These are phyloP conservation scores for Colletotrichum sp. DNA, from an alignment of 2,329 filamentous ascomycete species.

Conservation along the genomic window DNA sequence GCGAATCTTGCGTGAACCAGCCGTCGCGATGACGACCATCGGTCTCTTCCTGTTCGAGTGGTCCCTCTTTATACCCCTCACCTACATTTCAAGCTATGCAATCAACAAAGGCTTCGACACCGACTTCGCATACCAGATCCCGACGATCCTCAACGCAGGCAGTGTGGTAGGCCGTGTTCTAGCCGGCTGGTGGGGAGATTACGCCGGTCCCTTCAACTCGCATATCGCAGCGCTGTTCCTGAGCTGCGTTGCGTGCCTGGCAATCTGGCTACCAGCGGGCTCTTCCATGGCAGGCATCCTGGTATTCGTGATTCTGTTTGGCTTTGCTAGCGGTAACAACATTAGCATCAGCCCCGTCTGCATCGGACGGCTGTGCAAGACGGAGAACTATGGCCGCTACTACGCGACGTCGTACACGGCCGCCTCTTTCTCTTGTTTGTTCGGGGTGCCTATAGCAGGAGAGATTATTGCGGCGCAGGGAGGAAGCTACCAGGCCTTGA, in stretches of 20 bases:
- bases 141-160: constrained; percentile 84
- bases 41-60: constrained; percentile 78
- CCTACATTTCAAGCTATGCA: constrained; percentile 82
- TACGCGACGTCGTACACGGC: constrained; percentile 86
- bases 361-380: constrained; percentile 81
- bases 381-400: constrained; percentile 82
- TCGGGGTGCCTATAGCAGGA: constrained; percentile 75
- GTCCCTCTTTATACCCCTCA: constrained; percentile 79
- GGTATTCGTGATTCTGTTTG: constrained; percentile 77
- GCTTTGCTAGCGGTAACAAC: constrained; percentile 80
- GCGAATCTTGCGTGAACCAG: constrained; percentile 65
- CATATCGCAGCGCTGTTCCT: constrained; percentile 74
- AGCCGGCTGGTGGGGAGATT: constrained; percentile 81
- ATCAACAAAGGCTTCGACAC: constrained; percentile 66
- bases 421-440: constrained; percentile 75
- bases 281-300: constrained; percentile 67
- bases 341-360: constrained; percentile 86
- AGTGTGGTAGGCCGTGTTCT: constrained; percentile 80
- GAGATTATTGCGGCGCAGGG: constrained; percentile 61
- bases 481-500: constrained; percentile 69
- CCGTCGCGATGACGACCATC: constrained; percentile 68
- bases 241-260: constrained; percentile 68
- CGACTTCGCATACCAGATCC: constrained; percentile 75
- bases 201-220: constrained; percentile 81
- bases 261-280: constrained; percentile 76